These are phyloP conservation scores for Adansonia madagascariensis DNA, from an alignment of 441 rosid species.

Conservation along the genomic window DNA sequence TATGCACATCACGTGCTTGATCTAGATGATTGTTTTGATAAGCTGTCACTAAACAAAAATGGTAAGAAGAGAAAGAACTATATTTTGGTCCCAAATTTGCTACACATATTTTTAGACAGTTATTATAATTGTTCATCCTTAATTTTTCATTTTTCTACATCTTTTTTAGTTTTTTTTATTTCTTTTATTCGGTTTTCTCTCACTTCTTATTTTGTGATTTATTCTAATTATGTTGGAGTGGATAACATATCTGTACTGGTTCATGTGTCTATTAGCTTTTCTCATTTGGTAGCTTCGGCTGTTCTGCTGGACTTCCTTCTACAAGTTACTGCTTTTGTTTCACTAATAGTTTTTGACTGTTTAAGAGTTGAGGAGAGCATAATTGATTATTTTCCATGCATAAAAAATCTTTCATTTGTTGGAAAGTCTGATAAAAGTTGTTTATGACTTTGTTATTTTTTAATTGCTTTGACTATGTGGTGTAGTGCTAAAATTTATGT, in stretches of 20 bases:
- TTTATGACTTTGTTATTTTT: slow-evolving; percentile 13
- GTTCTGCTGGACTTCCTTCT: slow-evolving; percentile 94
- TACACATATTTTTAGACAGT: too few species aligned
- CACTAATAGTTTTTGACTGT: slow-evolving; percentile 87
- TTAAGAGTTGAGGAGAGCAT: slow-evolving; percentile 73
- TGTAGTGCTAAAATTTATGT: neutral
- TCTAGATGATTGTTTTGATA: too few species aligned
- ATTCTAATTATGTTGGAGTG: slow-evolving; percentile 63
- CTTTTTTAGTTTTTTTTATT: neutral
- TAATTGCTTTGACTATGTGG: neutral
- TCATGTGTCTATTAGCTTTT: slow-evolving; percentile 35
- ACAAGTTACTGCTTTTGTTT: slow-evolving; percentile 97
- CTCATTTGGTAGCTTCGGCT: slow-evolving; percentile 70
- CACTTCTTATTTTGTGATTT: neutral
- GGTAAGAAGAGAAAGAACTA: too few species aligned
- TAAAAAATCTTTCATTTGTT: slow-evolving; percentile 56
- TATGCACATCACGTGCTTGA: too few species aligned
- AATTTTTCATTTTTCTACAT: too few species aligned
- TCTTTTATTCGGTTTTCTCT: slow-evolving; percentile 3
- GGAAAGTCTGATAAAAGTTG: slow-evolving; percentile 57
- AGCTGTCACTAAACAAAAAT: too few species aligned
- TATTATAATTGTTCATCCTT: too few species aligned
- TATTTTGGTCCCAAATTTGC: too few species aligned
- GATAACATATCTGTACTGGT: slow-evolving; percentile 84
- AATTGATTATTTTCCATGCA: slow-evolving; percentile 92